phyloP scores from a whole-genome alignment of 495 filamentous ascomycete species.

The Xylaria bambusicola region DNA sequence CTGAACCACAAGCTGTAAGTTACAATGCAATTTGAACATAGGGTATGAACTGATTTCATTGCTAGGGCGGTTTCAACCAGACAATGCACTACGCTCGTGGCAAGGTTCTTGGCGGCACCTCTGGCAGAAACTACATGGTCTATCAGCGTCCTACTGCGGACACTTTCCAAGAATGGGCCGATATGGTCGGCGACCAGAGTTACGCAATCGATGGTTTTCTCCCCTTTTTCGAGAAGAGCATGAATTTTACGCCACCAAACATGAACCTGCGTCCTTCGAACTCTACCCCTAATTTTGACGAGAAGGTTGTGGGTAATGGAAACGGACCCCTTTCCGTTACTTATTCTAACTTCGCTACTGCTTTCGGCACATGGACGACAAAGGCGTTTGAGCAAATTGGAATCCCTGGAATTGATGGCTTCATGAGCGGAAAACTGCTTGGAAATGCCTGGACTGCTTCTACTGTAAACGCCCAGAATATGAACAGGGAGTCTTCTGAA shows the following conservation, averaged over 20 bases:
- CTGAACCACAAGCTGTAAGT: slow-evolving; percentile 20
- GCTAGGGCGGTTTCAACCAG: slow-evolving; percentile 20
- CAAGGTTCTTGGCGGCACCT: slow-evolving; percentile 47
- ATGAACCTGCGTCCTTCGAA: slow-evolving; percentile 35
- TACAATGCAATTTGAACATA: background rate
- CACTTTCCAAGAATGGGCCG: slow-evolving; percentile 57
- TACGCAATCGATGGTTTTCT: slow-evolving; percentile 56
- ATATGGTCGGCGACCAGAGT: slow-evolving; percentile 54
- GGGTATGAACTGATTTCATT: background rate
- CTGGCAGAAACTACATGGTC: slow-evolving; percentile 48
- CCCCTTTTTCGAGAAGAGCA: slow-evolving; percentile 56
- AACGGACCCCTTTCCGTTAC: slow-evolving; percentile 55
- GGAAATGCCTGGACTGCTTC: slow-evolving; percentile 42
- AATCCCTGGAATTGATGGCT: slow-evolving; percentile 35
- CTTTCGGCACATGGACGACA: slow-evolving; percentile 44
- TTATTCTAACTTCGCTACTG: slow-evolving; percentile 50
- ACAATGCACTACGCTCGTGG: slow-evolving; percentile 43
- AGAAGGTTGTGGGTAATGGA: slow-evolving; percentile 29
- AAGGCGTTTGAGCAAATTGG: slow-evolving; percentile 41
- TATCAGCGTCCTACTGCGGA: slow-evolving; percentile 40
- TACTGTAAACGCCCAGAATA: slow-evolving; percentile 39
- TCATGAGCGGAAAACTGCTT: slow-evolving; percentile 44
- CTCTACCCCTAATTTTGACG: slow-evolving; percentile 48
- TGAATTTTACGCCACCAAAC: slow-evolving; percentile 55
- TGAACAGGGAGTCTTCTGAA: slow-evolving; percentile 24